Evolutionary conservation across 805 yeast species (phyloP).

Genomic region (Hanseniaspora meyeri): DNA sequence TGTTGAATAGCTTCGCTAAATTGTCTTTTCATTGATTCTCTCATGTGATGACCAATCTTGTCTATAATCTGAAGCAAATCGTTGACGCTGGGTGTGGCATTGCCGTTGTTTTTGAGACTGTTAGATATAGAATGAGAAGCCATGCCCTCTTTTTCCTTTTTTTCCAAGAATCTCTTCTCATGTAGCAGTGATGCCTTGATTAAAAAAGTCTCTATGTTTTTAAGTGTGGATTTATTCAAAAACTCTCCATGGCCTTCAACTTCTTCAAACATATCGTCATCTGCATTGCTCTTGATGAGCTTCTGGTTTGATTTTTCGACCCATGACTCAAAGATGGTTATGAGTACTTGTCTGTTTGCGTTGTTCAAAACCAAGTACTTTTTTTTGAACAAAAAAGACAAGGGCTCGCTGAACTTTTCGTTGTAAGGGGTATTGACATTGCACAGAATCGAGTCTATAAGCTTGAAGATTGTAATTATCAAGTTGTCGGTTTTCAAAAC

Average conservation of each 20-base stretch:
- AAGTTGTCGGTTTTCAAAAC: background rate
- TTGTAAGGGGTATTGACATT: background rate
- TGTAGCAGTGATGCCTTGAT: constrained; percentile 43
- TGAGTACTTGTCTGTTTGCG: constrained; percentile 56
- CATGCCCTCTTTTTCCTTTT: background rate
- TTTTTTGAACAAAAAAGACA: constrained; percentile 54
- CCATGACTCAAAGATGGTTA: constrained; percentile 81
- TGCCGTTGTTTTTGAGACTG: constrained; percentile 17
- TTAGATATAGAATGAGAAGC: background rate
- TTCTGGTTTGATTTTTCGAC: constrained; percentile 34
- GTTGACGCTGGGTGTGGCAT: constrained; percentile 21
- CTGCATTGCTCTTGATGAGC: constrained; percentile 17
- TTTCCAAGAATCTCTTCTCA: constrained; percentile 22
- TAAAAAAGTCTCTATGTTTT: constrained; percentile 62
- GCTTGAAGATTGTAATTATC: background rate
- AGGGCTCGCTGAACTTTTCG: constrained; percentile 8
- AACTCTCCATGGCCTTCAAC: constrained; percentile 34
- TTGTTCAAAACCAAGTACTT: constrained; percentile 74
- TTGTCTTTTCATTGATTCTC: constrained; percentile 24
- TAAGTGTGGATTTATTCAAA: constrained; percentile 58
- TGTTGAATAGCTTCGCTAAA: constrained; percentile 24
- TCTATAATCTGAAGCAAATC: constrained; percentile 28
- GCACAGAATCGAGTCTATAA: constrained; percentile 1
- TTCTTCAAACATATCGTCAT: constrained; percentile 6
- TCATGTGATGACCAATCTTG: constrained; percentile 25